These are phyloP conservation scores for Hyaloscypha variabilis DNA, from an alignment of 495 filamentous ascomycete species.

Conservation along the genomic window DNA sequence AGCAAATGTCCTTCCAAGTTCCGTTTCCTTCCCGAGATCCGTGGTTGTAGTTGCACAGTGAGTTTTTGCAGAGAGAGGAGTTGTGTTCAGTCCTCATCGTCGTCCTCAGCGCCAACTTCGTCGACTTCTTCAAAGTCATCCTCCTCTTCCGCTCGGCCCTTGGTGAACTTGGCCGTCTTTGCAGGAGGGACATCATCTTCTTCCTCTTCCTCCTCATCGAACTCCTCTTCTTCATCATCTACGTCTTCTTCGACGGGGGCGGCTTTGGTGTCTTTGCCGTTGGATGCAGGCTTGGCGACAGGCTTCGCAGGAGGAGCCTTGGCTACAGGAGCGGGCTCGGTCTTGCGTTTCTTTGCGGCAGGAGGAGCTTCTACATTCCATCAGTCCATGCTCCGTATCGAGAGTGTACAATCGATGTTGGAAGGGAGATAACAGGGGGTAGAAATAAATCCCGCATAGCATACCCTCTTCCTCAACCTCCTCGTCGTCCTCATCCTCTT, in stretches of 20 bases:
- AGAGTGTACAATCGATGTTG: background rate
- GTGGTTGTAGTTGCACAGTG: background rate
- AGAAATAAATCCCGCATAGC: constrained; percentile 6
- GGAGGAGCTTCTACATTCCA: constrained; percentile 15
- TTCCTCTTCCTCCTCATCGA: constrained; percentile 29
- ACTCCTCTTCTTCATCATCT: constrained; percentile 17
- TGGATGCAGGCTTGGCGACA: constrained; percentile 15
- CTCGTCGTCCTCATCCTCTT: constrained; percentile 29
- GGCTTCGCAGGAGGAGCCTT: constrained; percentile 20
- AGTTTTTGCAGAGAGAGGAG: background rate
- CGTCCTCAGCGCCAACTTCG: constrained; percentile 11
- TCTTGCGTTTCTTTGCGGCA: constrained; percentile 23
- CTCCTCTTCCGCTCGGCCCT: constrained; percentile 10
- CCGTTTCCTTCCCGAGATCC: background rate
- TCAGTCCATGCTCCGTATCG: background rate
- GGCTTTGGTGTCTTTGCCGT: background rate
- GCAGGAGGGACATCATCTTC: constrained; percentile 25
- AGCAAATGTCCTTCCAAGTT: background rate
- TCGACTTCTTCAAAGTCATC: constrained; percentile 21
- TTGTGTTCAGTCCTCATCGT: constrained; percentile 15
- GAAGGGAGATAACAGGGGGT: background rate
- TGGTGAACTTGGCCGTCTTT: constrained; percentile 15
- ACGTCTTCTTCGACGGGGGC: constrained; percentile 19
- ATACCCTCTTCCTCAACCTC: constrained; percentile 18
- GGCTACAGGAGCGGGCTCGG: background rate